Base-by-base conservation (phyloP, 176 grass and related monocot genomes). In the Poa annua region DNA sequence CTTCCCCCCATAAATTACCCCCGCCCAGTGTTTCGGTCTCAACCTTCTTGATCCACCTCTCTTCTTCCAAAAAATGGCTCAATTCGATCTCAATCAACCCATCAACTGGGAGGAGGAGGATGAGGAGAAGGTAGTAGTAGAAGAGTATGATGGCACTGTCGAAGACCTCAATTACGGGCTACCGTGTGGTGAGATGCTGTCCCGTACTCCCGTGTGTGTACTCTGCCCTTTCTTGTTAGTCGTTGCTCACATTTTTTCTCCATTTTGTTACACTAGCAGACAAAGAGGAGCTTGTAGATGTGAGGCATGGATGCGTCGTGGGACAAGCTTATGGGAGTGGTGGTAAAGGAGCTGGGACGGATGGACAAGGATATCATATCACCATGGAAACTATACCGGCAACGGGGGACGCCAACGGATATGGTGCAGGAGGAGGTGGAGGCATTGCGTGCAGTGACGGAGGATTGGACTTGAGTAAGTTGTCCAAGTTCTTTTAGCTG, bases 401-500 rank as follows among this genome's bases (percentile, higher is more conserved):
- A 26, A 29, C 11, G 24, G 9, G 11, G 10, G 3, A 69, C 19
- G 66, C 36, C 36, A 0, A 12, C 4, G 35, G 19, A 35, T 38
- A 39, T 1, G 17, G 34, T 1, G 17, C 8, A n/a, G 34, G 17
- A 0, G 34, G 17, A 21, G 33, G 17, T 68, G 65, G 0, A 19
- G 35, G 35, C 9, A 1, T 10, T 56, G 20, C 2, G 2, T 0
- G 38, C 68, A 71, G 2, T 11, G n/a, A n/a, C 11, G 0, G 21
- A 16, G 69, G 69, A 41, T 72, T 72, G 2, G 42, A 48, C 42
- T 71, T 72, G 69, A 72, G 42, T 72, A 72, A 72, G 21, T 25
- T 25, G 6, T 26, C 26, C 41, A 25, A 25, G n/a, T 45, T 47
- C 10, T 71, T 71, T 2, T 14, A 25, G 0, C 14, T 71, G n/a